Conservation (phyloP, 371 early-diverging fungal genomes). For the Coemansia sp. region DNA sequence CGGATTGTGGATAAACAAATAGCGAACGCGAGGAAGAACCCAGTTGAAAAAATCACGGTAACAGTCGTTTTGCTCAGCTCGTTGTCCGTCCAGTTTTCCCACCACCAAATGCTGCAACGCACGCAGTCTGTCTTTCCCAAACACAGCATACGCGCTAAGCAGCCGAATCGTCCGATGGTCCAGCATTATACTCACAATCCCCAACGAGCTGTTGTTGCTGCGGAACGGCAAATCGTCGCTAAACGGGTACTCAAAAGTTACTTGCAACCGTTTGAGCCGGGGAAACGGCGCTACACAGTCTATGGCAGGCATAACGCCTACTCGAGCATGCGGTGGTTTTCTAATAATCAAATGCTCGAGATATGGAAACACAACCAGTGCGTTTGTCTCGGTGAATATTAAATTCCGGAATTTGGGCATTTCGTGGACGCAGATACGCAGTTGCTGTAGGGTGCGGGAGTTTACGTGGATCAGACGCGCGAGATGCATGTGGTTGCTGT, state of each 20-base stretch:
- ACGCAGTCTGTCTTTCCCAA: neutral
- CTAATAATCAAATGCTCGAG: neutral
- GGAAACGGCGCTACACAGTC: conserved; percentile 13
- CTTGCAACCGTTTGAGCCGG: neutral
- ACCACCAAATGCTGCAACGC: conserved; percentile 1
- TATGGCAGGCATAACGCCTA: neutral
- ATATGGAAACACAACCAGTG: neutral
- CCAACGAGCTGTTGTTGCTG: conserved; percentile 6
- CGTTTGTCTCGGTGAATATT: neutral
- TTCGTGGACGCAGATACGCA: neutral
- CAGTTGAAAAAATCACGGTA: neutral
- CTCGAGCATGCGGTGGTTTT: too few relatives aligned
- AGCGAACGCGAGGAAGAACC: neutral
- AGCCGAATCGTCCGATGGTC: neutral
- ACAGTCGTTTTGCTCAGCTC: neutral
- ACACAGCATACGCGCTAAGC: neutral
- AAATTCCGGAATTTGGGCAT: neutral
- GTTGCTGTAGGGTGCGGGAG: too few relatives aligned
- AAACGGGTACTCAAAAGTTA: conserved; percentile 11
- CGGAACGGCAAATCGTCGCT: conserved; percentile 20
- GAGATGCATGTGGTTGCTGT: too few relatives aligned
- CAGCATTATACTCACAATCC: neutral
- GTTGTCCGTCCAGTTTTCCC: neutral
- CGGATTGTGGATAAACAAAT: neutral
- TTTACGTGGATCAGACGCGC: too few relatives aligned